Evolutionary conservation across 768 basidiomycete species (phyloP).

Genomic region (Paxillus ammoniavirescens): DNA sequence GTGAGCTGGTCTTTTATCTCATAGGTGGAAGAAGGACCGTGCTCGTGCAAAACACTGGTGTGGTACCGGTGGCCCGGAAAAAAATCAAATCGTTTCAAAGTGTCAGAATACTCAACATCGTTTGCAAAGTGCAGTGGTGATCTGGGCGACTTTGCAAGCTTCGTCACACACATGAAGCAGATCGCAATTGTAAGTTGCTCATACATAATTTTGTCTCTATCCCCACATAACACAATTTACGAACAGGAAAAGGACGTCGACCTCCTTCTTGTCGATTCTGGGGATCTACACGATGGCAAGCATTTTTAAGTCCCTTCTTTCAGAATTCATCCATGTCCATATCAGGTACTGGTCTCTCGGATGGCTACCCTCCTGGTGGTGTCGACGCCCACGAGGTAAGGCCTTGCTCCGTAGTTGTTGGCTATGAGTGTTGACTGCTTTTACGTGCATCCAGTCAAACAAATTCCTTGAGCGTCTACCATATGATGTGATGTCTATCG

Average conservation of each 20-base stretch:
- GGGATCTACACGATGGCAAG: slow-evolving; percentile 71
- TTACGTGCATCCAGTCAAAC: slow-evolving; percentile 50
- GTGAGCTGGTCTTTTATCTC: slow-evolving; percentile 26
- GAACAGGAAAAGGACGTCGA: slow-evolving; percentile 68
- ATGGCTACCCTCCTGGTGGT: slow-evolving; percentile 68
- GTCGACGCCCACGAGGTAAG: slow-evolving; percentile 71
- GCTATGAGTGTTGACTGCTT: background rate
- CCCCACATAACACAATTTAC: background rate
- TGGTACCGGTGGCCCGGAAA: background rate
- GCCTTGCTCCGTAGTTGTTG: background rate
- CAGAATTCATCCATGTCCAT: slow-evolving; percentile 3
- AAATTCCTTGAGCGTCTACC: slow-evolving; percentile 69
- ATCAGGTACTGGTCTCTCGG: slow-evolving; percentile 69
- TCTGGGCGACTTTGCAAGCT: slow-evolving; percentile 85
- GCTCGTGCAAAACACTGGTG: background rate
- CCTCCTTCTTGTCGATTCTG: slow-evolving; percentile 78
- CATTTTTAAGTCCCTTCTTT: background rate
- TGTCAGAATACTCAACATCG: background rate
- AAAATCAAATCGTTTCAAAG: background rate
- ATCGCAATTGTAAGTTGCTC: slow-evolving; percentile 51
- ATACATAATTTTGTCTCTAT: background rate
- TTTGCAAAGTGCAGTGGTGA: slow-evolving; percentile 41
- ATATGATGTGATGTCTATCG: slow-evolving; percentile 82
- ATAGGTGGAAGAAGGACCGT: background rate
- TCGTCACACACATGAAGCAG: slow-evolving; percentile 78